Evolutionary conservation across 441 rosid species (phyloP).

Genomic region (Hura crepitans): DNA sequence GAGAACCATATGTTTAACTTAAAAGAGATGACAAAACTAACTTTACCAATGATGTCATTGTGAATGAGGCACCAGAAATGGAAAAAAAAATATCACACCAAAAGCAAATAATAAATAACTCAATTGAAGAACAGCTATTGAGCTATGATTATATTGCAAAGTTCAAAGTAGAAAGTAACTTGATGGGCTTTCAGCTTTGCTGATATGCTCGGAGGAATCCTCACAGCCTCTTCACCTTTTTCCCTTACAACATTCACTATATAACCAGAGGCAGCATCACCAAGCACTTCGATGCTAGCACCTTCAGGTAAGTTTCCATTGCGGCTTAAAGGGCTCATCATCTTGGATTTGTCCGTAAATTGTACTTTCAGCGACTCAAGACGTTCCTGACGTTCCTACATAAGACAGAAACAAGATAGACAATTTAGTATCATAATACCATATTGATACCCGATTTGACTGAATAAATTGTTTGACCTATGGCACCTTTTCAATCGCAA

Average conservation of each 20-base stretch:
- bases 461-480: conserved; percentile 22
- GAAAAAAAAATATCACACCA: conserved; percentile 2
- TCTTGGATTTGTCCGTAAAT: conserved; percentile 65
- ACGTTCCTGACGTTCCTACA: conserved; percentile 97
- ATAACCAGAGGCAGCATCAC: conserved; percentile 80
- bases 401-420: conserved; percentile 26
- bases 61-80: conserved; percentile 1
- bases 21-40: neutral
- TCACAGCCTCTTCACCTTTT: conserved; percentile 91
- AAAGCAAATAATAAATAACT: neutral
- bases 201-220: conserved; percentile 88
- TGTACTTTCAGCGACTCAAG: conserved; percentile 74
- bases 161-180: conserved; percentile 42
- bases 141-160: conserved; percentile 6
- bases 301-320: conserved; percentile 56
- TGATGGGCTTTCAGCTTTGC: conserved; percentile 90
- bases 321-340: conserved; percentile 43
- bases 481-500: conserved; percentile 93
- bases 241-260: conserved; percentile 99
- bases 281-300: conserved; percentile 70
- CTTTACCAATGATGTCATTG: conserved; percentile 3
- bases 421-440: conserved; percentile 20
- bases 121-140: neutral
- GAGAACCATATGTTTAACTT: neutral
- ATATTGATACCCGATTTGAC: conserved; percentile 14